Evolutionary conservation across 805 yeast genomes (phyloP).

Genomic region (Spathaspora arborariae): DNA sequence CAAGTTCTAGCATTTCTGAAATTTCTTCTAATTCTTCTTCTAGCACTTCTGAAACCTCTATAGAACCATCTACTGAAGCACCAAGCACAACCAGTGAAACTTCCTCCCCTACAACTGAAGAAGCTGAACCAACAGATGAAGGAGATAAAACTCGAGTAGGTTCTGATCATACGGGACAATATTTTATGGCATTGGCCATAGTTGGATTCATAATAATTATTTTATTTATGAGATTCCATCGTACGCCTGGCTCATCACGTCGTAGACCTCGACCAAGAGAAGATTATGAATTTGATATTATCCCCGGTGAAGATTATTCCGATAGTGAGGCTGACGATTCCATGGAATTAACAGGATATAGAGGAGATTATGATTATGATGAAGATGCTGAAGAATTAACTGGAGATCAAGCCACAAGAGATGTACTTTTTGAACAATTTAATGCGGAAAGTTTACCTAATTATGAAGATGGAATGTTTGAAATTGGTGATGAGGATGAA

Average conservation of each 20-base stretch:
- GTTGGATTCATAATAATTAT: constrained; percentile 53
- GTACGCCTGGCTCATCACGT: constrained; percentile 37
- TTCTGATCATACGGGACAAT: constrained; percentile 51
- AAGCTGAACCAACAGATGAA: constrained; percentile 7
- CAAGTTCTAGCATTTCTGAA: neutral
- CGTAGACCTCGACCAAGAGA: constrained; percentile 65
- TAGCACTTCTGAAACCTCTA: neutral
- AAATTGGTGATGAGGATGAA: constrained; percentile 39
- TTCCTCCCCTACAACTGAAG: constrained; percentile 2
- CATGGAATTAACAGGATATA: constrained; percentile 32
- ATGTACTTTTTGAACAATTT: constrained; percentile 38
- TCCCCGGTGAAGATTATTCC: constrained; percentile 58
- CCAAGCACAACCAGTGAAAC: constrained; percentile 3
- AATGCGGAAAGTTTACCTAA: constrained; percentile 35
- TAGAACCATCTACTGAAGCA: constrained; percentile 7
- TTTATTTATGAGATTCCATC: constrained; percentile 43
- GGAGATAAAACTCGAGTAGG: constrained; percentile 10
- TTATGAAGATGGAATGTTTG: constrained; percentile 36
- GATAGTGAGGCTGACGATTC: constrained; percentile 39
- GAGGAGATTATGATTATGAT: constrained; percentile 14
- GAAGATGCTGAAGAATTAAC: constrained; percentile 22
- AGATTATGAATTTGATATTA: constrained; percentile 72
- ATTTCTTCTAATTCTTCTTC: neutral
- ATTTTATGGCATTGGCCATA: constrained; percentile 55
- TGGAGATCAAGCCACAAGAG: constrained; percentile 22